phyloP scores from a whole-genome alignment of 2,329 filamentous ascomycete genomes.

The Rhinocladiella similis region DNA sequence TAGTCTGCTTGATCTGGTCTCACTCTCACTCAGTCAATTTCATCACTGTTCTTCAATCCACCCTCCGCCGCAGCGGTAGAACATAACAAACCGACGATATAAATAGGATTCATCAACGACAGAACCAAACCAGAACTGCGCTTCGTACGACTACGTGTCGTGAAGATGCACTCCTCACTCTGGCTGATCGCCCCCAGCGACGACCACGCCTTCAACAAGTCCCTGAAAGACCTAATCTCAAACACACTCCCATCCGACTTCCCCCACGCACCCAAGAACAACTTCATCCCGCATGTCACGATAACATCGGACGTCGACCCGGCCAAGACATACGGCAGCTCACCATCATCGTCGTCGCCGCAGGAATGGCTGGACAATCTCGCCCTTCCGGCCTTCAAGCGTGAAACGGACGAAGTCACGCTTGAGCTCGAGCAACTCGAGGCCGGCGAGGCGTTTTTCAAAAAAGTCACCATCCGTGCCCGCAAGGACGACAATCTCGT shows the following conservation, averaged over 20 bases:
- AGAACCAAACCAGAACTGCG: no score
- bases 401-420: conserved; percentile 13
- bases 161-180: conserved; percentile 9
- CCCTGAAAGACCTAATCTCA: conserved; percentile 15
- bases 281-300: conserved; percentile 16
- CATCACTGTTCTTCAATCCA: no score
- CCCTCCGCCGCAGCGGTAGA: no score
- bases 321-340: conserved; percentile 7
- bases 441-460: conserved; percentile 20
- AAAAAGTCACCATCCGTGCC: conserved; percentile 17
- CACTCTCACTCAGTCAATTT: no score
- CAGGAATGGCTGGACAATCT: conserved; percentile 21
- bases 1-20: no score
- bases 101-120: no score
- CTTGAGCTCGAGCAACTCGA: conserved; percentile 21
- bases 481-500: conserved; percentile 18
- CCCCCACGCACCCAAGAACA: conserved; percentile 7
- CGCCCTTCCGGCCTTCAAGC: conserved; percentile 15
- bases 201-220: conserved; percentile 20
- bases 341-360: conserved; percentile 6
- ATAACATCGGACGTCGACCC: conserved; percentile 18
- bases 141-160: no score
- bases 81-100: no score
- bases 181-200: conserved; percentile 20
- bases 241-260: conserved; percentile 19